Evolutionary conservation across 2,329 filamentous ascomycete species (phyloP).

Genomic region (Exophiala mesophila): DNA sequence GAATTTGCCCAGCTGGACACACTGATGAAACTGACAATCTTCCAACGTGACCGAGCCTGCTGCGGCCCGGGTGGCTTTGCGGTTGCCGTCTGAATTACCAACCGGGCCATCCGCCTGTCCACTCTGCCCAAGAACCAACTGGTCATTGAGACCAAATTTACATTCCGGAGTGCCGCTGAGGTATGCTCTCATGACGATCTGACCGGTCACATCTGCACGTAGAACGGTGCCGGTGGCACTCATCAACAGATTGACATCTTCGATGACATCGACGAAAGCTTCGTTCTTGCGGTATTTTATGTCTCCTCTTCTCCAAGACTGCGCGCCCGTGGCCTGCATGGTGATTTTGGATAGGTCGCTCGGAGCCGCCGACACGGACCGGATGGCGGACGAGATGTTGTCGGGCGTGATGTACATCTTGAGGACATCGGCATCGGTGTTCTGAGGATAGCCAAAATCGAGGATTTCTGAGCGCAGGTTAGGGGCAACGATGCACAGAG

Average conservation of each 20-base stretch:
- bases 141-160: conserved; percentile 97
- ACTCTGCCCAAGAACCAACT: conserved; percentile 79
- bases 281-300: conserved; percentile 99
- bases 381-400: conserved; percentile 78
- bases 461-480: conserved; percentile 67
- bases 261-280: conserved; percentile 97
- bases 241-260: conserved; percentile 98
- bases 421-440: conserved; percentile 95
- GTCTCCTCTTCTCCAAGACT: conserved; percentile 94
- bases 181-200: conserved; percentile 98
- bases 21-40: conserved; percentile 98
- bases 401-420: conserved; percentile 99
- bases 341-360: conserved; percentile 92
- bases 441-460: conserved; percentile 98
- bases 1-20: conserved; percentile 94
- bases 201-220: conserved; percentile 90
- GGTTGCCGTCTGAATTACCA: conserved; percentile 61
- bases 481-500: neutral
- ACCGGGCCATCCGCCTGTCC: conserved; percentile 68
- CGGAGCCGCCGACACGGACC: conserved; percentile 47
- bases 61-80: conserved; percentile 89
- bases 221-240: conserved; percentile 95
- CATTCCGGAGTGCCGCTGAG: conserved; percentile 94
- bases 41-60: conserved; percentile 93
- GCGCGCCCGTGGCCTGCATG: conserved; percentile 95